Evolutionary conservation across 1,139 yeast species (phyloP).

Genomic region (Kazachstania sp.): DNA sequence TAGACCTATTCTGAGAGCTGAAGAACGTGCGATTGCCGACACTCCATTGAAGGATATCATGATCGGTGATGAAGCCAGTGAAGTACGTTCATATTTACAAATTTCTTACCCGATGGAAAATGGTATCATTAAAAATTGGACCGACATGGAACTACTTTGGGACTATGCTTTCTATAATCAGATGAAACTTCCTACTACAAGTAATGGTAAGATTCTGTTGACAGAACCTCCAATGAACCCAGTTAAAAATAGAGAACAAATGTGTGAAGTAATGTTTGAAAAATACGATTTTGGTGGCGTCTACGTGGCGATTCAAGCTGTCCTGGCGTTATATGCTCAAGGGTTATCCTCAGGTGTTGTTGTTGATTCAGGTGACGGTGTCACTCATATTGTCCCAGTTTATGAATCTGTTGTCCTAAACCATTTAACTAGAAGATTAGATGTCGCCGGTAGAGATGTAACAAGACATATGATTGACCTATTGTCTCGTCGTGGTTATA

Average conservation of each 20-base stretch:
- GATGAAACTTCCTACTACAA: conserved; percentile 65
- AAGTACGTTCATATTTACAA: conserved; percentile 81
- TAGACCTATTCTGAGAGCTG: conserved; percentile 93
- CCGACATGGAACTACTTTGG: conserved; percentile 98
- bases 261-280: conserved; percentile 96
- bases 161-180: conserved; percentile 92
- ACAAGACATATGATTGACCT: conserved; percentile 88
- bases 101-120: conserved; percentile 97
- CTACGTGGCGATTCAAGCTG: conserved; percentile 97
- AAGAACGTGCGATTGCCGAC: conserved; percentile 65
- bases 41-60: conserved; percentile 67
- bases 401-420: conserved; percentile 93
- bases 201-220: conserved; percentile 71
- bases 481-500: conserved; percentile 90
- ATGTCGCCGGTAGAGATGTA: conserved; percentile 97
- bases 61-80: conserved; percentile 96
- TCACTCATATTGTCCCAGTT: conserved; percentile 95
- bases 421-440: conserved; percentile 84
- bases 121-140: conserved; percentile 96
- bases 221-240: conserved; percentile 99
- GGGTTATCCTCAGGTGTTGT: conserved; percentile 98
- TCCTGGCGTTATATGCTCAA: conserved; percentile 92
- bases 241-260: conserved; percentile 47
- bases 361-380: conserved; percentile 93
- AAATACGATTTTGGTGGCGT: conserved; percentile 93